phyloP scores from a whole-genome alignment of 2,329 filamentous ascomycete species.

The Metarhizium album region DNA sequence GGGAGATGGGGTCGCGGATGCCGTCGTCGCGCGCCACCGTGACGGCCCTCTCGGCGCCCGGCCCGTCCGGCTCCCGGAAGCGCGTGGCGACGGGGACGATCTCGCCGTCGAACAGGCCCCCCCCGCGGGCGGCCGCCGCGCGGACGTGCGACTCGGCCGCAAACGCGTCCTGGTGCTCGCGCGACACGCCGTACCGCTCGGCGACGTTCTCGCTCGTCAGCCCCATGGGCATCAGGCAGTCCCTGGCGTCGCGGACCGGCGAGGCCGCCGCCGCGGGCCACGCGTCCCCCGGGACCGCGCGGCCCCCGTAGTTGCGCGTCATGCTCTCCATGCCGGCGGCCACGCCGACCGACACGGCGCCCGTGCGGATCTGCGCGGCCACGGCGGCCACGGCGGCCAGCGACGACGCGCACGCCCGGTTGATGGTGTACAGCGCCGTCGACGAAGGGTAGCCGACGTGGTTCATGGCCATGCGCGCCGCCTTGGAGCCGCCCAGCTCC shows the following conservation, averaged over 20 bases:
- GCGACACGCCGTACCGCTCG: slow-evolving; percentile 57
- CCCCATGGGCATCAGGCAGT: slow-evolving; percentile 94
- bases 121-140: slow-evolving; percentile 57
- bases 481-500: slow-evolving; percentile 83
- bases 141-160: slow-evolving; percentile 64
- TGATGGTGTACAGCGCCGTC: slow-evolving; percentile 75
- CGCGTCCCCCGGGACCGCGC: slow-evolving; percentile 72
- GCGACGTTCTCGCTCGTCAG: slow-evolving; percentile 86
- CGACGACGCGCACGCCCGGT: slow-evolving; percentile 73
- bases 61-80: slow-evolving; percentile 54
- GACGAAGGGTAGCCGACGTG: slow-evolving; percentile 66
- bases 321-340: slow-evolving; percentile 94
- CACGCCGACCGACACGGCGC: slow-evolving; percentile 62
- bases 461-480: slow-evolving; percentile 81
- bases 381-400: slow-evolving; percentile 67
- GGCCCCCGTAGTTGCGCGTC: slow-evolving; percentile 78
- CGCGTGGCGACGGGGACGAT: slow-evolving; percentile 70
- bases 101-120: slow-evolving; percentile 64
- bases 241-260: slow-evolving; percentile 56
- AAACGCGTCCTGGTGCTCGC: slow-evolving; percentile 74
- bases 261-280: slow-evolving; percentile 65
- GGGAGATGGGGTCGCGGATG: slow-evolving; percentile 55
- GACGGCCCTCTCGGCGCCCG: slow-evolving; percentile 48
- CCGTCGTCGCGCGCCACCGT: slow-evolving; percentile 74
- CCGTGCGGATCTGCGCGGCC: slow-evolving; percentile 64